phyloP scores from a whole-genome alignment of 441 rosid genomes.

The Brassica hybrid region DNA sequence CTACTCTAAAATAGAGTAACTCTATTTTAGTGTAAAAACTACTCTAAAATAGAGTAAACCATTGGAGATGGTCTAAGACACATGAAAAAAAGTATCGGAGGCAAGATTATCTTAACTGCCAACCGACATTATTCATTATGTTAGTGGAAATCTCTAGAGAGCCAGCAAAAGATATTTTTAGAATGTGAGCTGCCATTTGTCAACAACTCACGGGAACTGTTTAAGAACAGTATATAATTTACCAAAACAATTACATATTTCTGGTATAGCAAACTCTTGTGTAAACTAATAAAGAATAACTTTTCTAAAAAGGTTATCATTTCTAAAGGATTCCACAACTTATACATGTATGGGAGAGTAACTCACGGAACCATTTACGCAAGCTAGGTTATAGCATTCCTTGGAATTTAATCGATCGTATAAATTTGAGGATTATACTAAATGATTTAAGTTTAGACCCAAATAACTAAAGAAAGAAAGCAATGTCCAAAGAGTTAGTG shows the following conservation, averaged over 20 bases:
- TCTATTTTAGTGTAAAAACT: too few species aligned
- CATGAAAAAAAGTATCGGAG: conserved; percentile 25
- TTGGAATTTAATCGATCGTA: background rate
- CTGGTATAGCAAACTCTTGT: too few species aligned
- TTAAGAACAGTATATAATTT: background rate
- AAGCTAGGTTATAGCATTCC: conserved; percentile 2
- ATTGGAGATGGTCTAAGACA: background rate
- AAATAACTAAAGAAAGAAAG: conserved; percentile 2
- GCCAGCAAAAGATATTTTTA: conserved; percentile 7
- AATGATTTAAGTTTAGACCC: conserved; percentile 10
- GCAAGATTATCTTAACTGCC: conserved; percentile 23
- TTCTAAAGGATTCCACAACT: too few species aligned
- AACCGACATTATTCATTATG: conserved; percentile 23
- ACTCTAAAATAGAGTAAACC: too few species aligned
- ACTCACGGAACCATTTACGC: conserved; percentile 1
- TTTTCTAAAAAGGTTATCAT: background rate
- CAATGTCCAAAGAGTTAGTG: conserved; percentile 35
- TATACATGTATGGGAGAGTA: too few species aligned
- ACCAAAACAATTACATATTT: too few species aligned
- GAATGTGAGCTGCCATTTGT: conserved; percentile 32
- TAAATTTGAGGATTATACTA: background rate
- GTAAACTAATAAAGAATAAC: too few species aligned
- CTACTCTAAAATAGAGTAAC: too few species aligned
- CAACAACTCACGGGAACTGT: conserved; percentile 29
- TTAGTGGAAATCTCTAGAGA: conserved; percentile 30